Evolutionary conservation across 2,329 filamentous ascomycete genomes (phyloP), one percentile per base, ranked within the genome.

Genomic region (Cordyceps cicadae): DNA sequence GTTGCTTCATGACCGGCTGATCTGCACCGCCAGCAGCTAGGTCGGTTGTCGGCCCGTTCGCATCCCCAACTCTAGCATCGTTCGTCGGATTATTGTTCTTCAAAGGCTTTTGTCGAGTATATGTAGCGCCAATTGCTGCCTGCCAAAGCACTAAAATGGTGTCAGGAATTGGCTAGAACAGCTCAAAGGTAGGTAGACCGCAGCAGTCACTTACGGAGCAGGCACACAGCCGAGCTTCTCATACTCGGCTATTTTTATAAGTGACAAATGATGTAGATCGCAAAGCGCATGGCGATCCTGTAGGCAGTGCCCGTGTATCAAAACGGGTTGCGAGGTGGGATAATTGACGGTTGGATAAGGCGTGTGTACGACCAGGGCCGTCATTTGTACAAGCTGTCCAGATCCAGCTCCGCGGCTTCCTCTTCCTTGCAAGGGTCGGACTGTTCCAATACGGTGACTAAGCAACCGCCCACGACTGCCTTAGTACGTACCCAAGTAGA

Each of bases 71-170:
- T n/a, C 69, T 65, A 3, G 67, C 64, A 37, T 64, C 63, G 51
- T 67, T 69, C 46, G 75, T 2, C 4, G n/a, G 70, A 37, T 67
- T 65, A 5, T 71, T 64, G 11, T 71, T 64, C 14, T 66, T 67
- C 59, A 73, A 64, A 61, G 72, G 72, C 52, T 75, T 70, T 63
- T 78, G 75, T 48, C 72, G 71, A 61, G 77, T 72, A 41, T 74
- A 74, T 64, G 68, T 67, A 60, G 74, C 64, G 62, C 75, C 71
- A 56, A 69, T 67, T 56, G 70, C 68, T 52, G 69, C 72, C 77
- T 80, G 78, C 76, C 75, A 72, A 58, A 80, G 77, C 75, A 80
- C 78, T 80, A 65, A 56, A 26, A 63, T 51, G 37, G 58, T 52
- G 66, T 72, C 60, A 70, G 68, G 62, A 65, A 46, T n/a, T 8